phyloP scores from a whole-genome alignment of 257 asterid species.

The Asclepias syriaca region DNA sequence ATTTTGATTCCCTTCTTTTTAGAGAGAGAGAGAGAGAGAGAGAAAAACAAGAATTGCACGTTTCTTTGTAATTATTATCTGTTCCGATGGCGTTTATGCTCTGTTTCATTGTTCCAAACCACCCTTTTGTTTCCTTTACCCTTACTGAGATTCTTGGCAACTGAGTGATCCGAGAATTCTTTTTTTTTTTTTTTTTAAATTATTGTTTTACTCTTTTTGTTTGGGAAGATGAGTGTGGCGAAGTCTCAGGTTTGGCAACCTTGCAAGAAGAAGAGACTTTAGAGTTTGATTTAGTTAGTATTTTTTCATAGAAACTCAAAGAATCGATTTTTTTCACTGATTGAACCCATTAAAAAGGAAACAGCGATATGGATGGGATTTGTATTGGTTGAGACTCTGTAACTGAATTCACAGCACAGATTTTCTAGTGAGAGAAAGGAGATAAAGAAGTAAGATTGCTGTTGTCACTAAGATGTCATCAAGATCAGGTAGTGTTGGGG shows the following conservation, averaged over 20 bases:
- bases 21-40: no score
- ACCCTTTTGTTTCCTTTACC: conserved; percentile 1
- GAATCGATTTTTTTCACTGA: neutral
- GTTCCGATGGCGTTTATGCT: neutral
- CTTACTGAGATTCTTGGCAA: neutral
- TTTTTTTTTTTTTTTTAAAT: neutral
- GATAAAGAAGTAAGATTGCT: conserved; percentile 4
- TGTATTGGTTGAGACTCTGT: conserved; percentile 27
- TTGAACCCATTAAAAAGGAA: neutral
- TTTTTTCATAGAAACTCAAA: neutral
- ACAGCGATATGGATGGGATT: conserved; percentile 41
- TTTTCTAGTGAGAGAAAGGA: conserved; percentile 6
- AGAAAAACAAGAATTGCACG: neutral
- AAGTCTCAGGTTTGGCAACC: conserved; percentile 98
- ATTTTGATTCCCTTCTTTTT: neutral
- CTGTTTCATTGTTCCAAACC: neutral
- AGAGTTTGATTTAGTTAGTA: conserved; percentile 20
- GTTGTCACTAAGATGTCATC: conserved; percentile 45
- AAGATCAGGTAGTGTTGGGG: conserved; percentile 41
- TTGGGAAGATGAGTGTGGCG: conserved; percentile 45
- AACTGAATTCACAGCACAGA: conserved; percentile 6
- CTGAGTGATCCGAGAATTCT: neutral
- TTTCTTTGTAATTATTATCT: neutral
- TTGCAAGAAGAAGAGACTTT: conserved; percentile 84
- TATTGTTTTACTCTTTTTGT: neutral